phyloP scores from a whole-genome alignment of 257 asterid species.

The Leonotis leonurus region DNA sequence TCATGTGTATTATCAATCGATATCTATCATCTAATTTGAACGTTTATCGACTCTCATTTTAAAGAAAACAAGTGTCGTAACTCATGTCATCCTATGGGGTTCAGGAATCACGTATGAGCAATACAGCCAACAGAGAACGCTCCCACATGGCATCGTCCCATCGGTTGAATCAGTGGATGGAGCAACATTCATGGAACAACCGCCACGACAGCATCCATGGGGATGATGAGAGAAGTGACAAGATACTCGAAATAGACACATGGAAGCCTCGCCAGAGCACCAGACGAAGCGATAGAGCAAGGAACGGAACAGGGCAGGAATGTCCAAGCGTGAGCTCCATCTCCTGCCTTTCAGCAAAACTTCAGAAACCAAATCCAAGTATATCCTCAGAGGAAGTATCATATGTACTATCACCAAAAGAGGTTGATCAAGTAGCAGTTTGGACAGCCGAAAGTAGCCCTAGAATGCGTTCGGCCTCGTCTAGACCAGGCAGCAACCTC shows the following conservation, averaged over 20 bases:
- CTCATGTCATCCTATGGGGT: background rate
- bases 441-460: slow-evolving; percentile 61
- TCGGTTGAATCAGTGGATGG: slow-evolving; percentile 76
- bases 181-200: slow-evolving; percentile 40
- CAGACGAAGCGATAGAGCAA: slow-evolving; percentile 22
- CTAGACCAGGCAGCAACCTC: slow-evolving; percentile 34
- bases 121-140: slow-evolving; percentile 25
- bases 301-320: slow-evolving; percentile 29
- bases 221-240: slow-evolving; percentile 59
- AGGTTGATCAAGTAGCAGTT: slow-evolving; percentile 27
- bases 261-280: slow-evolving; percentile 55
- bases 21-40: too few species aligned
- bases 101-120: slow-evolving; percentile 29
- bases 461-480: slow-evolving; percentile 35
- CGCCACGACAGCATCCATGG: slow-evolving; percentile 7
- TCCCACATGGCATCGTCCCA: slow-evolving; percentile 25
- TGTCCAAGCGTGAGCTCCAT: slow-evolving; percentile 20
- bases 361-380: slow-evolving; percentile 52
- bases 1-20: too few species aligned
- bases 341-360: slow-evolving; percentile 32
- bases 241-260: slow-evolving; percentile 75
- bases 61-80: too few species aligned
- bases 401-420: slow-evolving; percentile 34
- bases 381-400: slow-evolving; percentile 56
- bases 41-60: too few species aligned